Percentiles rank a stretch among this genome's conserved stretches.
These are phyloP conservation scores for Gaultheria prostrata DNA, from an alignment of 148 eudicot species.

Conservation along the genomic window DNA sequence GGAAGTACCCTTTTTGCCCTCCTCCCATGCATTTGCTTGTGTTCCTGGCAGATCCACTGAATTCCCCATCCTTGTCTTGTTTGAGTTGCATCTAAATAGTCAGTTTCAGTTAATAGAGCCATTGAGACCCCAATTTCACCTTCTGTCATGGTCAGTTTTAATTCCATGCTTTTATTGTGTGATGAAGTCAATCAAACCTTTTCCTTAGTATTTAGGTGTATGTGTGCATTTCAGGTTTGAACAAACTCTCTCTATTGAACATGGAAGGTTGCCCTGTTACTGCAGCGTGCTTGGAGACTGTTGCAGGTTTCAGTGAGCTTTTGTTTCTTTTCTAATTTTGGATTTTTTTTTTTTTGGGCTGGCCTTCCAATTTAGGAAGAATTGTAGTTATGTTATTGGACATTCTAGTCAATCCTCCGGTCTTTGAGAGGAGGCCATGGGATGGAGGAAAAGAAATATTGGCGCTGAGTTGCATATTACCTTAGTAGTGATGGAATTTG, in stretches of 20 bases:
- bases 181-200: neutral
- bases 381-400: neutral
- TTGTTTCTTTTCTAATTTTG: neutral
- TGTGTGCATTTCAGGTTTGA: constrained; percentile 41
- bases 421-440: neutral
- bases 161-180: neutral
- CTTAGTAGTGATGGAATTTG: neutral
- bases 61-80: neutral
- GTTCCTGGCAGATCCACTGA: neutral
- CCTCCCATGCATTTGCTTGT: constrained; percentile 2
- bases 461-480: neutral
- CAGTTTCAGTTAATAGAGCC: neutral
- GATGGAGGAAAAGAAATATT: neutral
- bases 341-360: too few relatives aligned
- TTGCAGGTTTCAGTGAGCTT: constrained; percentile 50
- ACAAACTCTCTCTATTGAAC: constrained; percentile 61
- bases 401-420: neutral
- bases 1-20: too few relatives aligned
- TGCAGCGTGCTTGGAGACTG: constrained; percentile 64
- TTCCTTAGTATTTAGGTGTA: neutral
- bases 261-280: constrained; percentile 82
- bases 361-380: neutral
- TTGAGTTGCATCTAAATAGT: neutral
- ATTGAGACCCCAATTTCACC: neutral
- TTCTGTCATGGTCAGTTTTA: neutral